These are phyloP conservation scores for Pholiota microspora DNA, from an alignment of 768 basidiomycete species.

Conservation along the genomic window DNA sequence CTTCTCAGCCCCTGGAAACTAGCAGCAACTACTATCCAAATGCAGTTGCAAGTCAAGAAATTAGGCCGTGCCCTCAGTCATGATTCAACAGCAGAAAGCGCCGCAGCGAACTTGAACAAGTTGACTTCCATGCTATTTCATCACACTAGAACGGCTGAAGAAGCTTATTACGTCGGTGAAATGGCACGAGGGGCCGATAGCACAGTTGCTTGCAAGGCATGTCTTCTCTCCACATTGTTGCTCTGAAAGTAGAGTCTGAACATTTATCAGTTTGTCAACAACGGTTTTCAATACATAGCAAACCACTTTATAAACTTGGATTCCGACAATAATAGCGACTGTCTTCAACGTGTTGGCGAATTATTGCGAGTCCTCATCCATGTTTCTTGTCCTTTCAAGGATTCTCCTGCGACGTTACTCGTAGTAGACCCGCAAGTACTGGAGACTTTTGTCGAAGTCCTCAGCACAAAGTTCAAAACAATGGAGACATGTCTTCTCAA, in stretches of 20 bases:
- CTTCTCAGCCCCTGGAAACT: conserved; percentile 83
- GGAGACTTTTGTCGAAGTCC: conserved; percentile 51
- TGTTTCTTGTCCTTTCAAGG: conserved; percentile 64
- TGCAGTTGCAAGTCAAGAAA: conserved; percentile 74
- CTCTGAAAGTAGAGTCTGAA: too few species aligned
- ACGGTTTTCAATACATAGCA: conserved; percentile 64
- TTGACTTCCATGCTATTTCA: conserved; percentile 67
- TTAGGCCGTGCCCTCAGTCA: conserved; percentile 66
- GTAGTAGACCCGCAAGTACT: conserved; percentile 54
- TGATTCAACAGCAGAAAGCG: conserved; percentile 50
- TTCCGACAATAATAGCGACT: conserved; percentile 29
- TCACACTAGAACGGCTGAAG: conserved; percentile 72
- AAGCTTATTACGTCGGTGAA: conserved; percentile 82
- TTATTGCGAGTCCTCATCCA: conserved; percentile 67
- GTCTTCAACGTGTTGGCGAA: conserved; percentile 59
- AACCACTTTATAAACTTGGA: conserved; percentile 38
- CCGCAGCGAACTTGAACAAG: conserved; percentile 63
- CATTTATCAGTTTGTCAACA: conserved; percentile 65
- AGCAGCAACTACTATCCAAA: conserved; percentile 75
- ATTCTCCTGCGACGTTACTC: conserved; percentile 38
- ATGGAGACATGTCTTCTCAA: conserved; percentile 35
- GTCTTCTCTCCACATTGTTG: conserved; percentile 5
- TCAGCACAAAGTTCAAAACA: conserved; percentile 44
- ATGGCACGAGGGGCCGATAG: conserved; percentile 71
- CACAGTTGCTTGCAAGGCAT: conserved; percentile 67